Evolutionary conservation across 257 asterid species (phyloP).

Genomic region (Petunia axillaris): DNA sequence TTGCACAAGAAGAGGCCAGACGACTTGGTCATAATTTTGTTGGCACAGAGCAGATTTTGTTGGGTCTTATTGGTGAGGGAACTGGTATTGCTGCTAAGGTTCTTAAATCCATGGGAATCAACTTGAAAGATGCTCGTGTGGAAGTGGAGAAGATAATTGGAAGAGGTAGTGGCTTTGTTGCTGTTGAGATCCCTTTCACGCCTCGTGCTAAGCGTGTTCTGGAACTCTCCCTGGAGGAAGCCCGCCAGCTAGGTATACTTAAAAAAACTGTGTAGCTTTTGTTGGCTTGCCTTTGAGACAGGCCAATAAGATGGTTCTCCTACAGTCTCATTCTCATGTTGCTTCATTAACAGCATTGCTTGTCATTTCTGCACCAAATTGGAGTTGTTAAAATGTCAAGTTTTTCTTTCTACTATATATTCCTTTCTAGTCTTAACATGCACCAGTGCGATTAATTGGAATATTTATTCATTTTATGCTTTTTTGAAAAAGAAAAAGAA

Average conservation of each 20-base stretch:
- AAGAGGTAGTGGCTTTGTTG: conserved; percentile 96
- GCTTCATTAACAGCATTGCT: conserved; percentile 4
- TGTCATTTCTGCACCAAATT: conserved; percentile 8
- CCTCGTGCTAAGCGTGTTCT: conserved; percentile 98
- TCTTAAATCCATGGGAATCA: conserved; percentile 94
- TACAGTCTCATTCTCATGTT: background rate
- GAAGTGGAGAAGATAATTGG: conserved; percentile 99
- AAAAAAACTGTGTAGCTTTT: conserved; percentile 15
- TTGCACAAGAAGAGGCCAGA: conserved; percentile 99
- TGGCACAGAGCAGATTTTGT: conserved; percentile 92
- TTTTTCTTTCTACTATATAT: background rate
- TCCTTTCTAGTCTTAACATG: background rate
- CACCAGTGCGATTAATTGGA: background rate
- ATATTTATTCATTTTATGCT: background rate
- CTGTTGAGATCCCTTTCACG: conserved; percentile 97
- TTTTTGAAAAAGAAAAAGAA: background rate
- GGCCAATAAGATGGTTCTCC: background rate
- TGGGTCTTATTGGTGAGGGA: conserved; percentile 98
- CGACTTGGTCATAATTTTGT: conserved; percentile 96
- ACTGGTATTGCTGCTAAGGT: conserved; percentile 99
- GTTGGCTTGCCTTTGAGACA: conserved; percentile 15
- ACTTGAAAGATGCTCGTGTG: conserved; percentile 96
- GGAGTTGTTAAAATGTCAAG: conserved; percentile 16
- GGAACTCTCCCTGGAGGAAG: conserved; percentile 97
- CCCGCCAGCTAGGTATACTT: conserved; percentile 89